Percentiles rank a stretch among this genome's conserved stretches.
Evolutionary conservation across 805 yeast genomes (phyloP).

Genomic region (Candida rishiriensis): DNA sequence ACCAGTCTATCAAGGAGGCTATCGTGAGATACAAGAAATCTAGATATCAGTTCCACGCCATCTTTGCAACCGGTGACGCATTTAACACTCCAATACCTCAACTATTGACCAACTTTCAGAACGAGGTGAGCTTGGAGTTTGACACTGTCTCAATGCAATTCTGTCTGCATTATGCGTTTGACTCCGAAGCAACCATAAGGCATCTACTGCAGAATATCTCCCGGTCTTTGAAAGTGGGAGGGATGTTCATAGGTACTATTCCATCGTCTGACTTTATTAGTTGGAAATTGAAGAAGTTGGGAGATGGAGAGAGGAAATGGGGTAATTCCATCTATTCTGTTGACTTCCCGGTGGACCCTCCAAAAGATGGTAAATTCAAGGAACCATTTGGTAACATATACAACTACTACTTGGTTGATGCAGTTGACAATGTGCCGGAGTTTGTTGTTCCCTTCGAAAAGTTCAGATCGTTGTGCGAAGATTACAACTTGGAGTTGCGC

Average conservation of each 20-base stretch:
- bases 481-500: slow-evolving; percentile 68
- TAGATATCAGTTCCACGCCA: slow-evolving; percentile 41
- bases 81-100: slow-evolving; percentile 68
- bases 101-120: slow-evolving; percentile 56
- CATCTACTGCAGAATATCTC: slow-evolving; percentile 71
- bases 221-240: slow-evolving; percentile 72
- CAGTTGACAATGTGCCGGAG: slow-evolving; percentile 95
- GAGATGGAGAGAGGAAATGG: slow-evolving; percentile 56
- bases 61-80: slow-evolving; percentile 90
- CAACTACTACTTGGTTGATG: slow-evolving; percentile 79
- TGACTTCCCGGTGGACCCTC: slow-evolving; percentile 72
- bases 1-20: slow-evolving; percentile 83
- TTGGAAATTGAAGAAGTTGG: slow-evolving; percentile 53
- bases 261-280: slow-evolving; percentile 86
- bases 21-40: slow-evolving; percentile 62
- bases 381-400: slow-evolving; percentile 83
- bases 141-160: slow-evolving; percentile 90
- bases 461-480: slow-evolving; percentile 77
- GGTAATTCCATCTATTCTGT: slow-evolving; percentile 85
- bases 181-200: slow-evolving; percentile 74
- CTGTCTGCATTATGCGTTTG: slow-evolving; percentile 93
- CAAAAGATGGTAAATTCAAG: slow-evolving; percentile 67
- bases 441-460: slow-evolving; percentile 93
- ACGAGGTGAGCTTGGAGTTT: slow-evolving; percentile 71
- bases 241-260: slow-evolving; percentile 87